Percentiles rank a stretch among this genome's conserved stretches.
These are phyloP conservation scores for Corylus heterophylla DNA, from an alignment of 306 rosid genomes.

Conservation along the genomic window DNA sequence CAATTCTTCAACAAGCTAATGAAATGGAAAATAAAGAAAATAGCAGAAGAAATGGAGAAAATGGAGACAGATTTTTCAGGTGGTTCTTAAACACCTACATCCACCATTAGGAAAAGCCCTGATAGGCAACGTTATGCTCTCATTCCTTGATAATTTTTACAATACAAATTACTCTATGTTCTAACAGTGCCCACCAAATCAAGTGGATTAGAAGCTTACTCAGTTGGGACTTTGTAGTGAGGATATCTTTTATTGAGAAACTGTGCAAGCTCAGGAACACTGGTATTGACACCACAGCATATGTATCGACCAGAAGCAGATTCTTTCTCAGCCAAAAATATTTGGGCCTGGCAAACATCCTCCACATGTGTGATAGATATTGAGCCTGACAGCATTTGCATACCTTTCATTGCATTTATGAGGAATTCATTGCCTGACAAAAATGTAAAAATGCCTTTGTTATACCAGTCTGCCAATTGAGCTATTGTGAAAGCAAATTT, in stretches of 20 bases:
- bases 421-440: conserved; percentile 66
- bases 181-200: not conserved
- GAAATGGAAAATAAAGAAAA: not conserved
- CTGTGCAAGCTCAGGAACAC: conserved; percentile 74
- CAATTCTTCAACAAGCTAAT: conserved; percentile 2
- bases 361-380: conserved; percentile 70
- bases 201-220: conserved; percentile 48
- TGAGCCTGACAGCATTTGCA: conserved; percentile 74
- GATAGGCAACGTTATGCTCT: too few relatives aligned
- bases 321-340: conserved; percentile 77
- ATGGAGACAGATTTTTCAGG: too few relatives aligned
- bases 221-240: conserved; percentile 58
- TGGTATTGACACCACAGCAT: conserved; percentile 56
- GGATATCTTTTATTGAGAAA: conserved; percentile 67
- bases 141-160: too few relatives aligned
- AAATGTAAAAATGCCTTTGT: conserved; percentile 2
- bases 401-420: conserved; percentile 60
- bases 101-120: too few relatives aligned
- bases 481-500: not conserved
- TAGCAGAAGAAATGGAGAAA: too few relatives aligned
- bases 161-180: too few relatives aligned
- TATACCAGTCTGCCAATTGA: conserved; percentile 5
- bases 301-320: conserved; percentile 75
- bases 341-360: conserved; percentile 72
- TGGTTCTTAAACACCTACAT: too few relatives aligned